Percentiles rank a stretch among this genome's conserved stretches.
These are phyloP conservation scores for Saturnispora ahearnii DNA, from an alignment of 805 yeast species.

Conservation along the genomic window DNA sequence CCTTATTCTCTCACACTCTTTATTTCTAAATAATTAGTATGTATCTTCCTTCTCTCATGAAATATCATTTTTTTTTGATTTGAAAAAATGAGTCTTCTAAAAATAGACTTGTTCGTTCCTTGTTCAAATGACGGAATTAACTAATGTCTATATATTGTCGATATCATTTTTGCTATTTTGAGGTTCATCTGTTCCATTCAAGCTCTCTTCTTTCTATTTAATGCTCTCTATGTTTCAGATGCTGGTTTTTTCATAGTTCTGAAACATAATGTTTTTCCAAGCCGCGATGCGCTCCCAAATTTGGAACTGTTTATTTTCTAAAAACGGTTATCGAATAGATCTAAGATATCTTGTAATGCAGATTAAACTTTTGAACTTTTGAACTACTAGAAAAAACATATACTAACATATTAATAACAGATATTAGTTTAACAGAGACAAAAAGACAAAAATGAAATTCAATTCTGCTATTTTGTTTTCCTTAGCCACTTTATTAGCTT, in stretches of 20 bases:
- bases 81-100: too few relatives aligned
- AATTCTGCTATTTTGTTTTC: conserved; percentile 19
- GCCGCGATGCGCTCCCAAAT: not conserved
- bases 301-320: not conserved
- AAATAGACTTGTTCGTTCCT: not conserved
- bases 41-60: not conserved
- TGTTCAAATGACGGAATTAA: not conserved
- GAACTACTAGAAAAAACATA: not conserved
- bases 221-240: not conserved
- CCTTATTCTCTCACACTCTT: not conserved
- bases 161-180: too few relatives aligned
- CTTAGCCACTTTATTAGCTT: conserved; percentile 20
- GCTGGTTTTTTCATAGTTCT: not conserved
- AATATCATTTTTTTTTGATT: not conserved
- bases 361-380: not conserved
- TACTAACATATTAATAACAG: not conserved
- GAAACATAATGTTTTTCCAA: not conserved
- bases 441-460: conserved; percentile 17
- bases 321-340: not conserved
- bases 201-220: too few relatives aligned
- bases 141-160: too few relatives aligned
- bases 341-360: not conserved
- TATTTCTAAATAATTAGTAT: not conserved
- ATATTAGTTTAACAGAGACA: too few relatives aligned
- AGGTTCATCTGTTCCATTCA: too few relatives aligned